phyloP scores from a whole-genome alignment of 345 rosid genomes.

The Citrus unshiu region DNA sequence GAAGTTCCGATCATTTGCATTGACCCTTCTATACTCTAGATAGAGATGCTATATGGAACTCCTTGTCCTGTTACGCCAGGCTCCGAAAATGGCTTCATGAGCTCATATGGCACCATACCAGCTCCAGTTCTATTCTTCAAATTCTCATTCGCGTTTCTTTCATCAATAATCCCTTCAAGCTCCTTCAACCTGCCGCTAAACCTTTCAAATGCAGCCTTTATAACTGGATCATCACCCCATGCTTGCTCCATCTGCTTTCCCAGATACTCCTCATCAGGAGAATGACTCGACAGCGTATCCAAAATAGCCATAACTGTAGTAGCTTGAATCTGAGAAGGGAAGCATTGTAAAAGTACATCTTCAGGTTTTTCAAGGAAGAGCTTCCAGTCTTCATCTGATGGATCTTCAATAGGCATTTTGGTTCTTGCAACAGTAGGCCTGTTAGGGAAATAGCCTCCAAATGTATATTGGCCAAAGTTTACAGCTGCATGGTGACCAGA shows the following conservation, averaged over 20 bases:
- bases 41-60: constrained; percentile 30
- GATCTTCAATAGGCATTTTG: constrained; percentile 46
- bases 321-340: constrained; percentile 53
- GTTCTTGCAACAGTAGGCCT: constrained; percentile 36
- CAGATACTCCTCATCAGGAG: constrained; percentile 54
- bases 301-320: constrained; percentile 38
- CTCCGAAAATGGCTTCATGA: constrained; percentile 42
- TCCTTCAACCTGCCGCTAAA: constrained; percentile 33
- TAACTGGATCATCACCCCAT: constrained; percentile 27
- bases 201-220: constrained; percentile 34
- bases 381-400: constrained; percentile 29
- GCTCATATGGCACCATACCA: constrained; percentile 39
- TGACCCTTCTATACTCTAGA: neutral
- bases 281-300: constrained; percentile 40
- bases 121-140: constrained; percentile 42
- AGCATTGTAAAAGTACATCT: constrained; percentile 28
- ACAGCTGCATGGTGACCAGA: constrained; percentile 50
- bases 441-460: constrained; percentile 38
- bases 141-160: constrained; percentile 22
- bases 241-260: constrained; percentile 32
- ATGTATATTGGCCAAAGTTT: constrained; percentile 38
- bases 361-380: constrained; percentile 38
- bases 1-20: neutral
- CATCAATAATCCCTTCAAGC: constrained; percentile 36
- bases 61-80: constrained; percentile 47